Evolutionary conservation across 2,329 filamentous ascomycete species (phyloP), one percentile per base, ranked within the genome.

Genomic region (Colletotrichum acutatum): DNA sequence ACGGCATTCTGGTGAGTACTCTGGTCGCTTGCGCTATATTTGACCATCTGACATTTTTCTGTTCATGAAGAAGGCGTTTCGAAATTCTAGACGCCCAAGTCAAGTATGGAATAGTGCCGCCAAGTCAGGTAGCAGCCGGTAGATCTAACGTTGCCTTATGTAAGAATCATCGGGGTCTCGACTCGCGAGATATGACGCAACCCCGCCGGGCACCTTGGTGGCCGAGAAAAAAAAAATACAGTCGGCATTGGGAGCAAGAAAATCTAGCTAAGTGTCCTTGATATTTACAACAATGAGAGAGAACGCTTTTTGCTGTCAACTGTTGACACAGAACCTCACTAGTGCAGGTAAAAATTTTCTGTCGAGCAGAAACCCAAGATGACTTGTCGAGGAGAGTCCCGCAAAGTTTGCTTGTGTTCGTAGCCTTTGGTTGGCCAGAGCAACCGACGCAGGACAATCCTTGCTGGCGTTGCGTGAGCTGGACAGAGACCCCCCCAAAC

Each of bases 111-210:
- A 24, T 42, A 32, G 49, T 61, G 34, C 61, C 12, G 28, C 26
- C 16, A 30, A 26, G 65, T 30, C 22, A 68, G 30, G 19, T 53
- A 70, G 42, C 42, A n/a, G 42, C 42, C 28, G 16, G 19, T 53
- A 67, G 37, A 53, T 24, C 8, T 11, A n/a, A 28, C 26, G 57
- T 68, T 49, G 42, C 16, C 42, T 49, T 62, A 68, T 32, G 34
- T 71, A 68, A 71, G 52, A 28, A 42, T 12, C 19, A n/a, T 37
- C 22, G 19, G 34, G 58, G 37, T 32, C 57, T 65, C 19, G 24
- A 37, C 34, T 32, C 57, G 58, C 19, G 16, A 37, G 28, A 12
- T 63, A 63, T 72, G 69, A 69, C 65, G 69, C 69, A 72, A 72
- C 49, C 52, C 28, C 28, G 11, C 19, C 28, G 57, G 42, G 24